A percentile compares a stretch with the other conserved stretches of the same genome.
Conservation (phyloP, 495 filamentous ascomycete genomes). For the Pyrenula aspistea region DNA sequence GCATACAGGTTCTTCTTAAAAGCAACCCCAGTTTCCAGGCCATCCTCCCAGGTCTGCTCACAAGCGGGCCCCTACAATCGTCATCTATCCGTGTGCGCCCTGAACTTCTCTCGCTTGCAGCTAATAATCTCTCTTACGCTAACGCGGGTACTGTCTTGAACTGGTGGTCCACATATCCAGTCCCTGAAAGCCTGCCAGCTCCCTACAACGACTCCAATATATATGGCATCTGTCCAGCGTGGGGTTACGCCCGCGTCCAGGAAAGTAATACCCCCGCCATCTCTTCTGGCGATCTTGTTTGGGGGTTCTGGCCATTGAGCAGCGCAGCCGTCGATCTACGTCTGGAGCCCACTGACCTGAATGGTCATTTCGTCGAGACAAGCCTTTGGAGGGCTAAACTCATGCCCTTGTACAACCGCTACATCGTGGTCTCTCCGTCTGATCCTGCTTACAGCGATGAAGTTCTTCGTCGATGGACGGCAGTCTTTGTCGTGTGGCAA, state of each 20-base stretch:
- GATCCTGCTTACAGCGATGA: conserved; percentile 2
- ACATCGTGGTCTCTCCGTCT: conserved; percentile 16
- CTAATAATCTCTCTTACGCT: conserved; percentile 46
- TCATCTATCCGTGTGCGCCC: conserved; percentile 27
- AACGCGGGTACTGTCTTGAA: conserved; percentile 26
- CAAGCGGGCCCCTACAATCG: not conserved
- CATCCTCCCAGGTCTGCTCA: not conserved
- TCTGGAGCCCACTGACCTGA: conserved; percentile 7
- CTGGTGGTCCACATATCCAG: conserved; percentile 37
- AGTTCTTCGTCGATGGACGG: conserved; percentile 22
- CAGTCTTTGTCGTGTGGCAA: conserved; percentile 29
- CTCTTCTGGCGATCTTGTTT: conserved; percentile 13
- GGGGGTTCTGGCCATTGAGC: conserved; percentile 25
- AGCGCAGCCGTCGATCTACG: conserved; percentile 14
- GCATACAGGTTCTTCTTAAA: not conserved
- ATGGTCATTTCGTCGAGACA: conserved; percentile 26
- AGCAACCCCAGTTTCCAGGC: not conserved
- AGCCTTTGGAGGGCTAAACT: conserved; percentile 28
- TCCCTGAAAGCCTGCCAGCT: conserved; percentile 25
- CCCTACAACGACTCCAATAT: conserved; percentile 34
- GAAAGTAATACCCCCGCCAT: conserved; percentile 28
- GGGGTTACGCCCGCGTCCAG: conserved; percentile 41
- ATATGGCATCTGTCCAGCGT: conserved; percentile 42
- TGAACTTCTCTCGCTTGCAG: conserved; percentile 31
- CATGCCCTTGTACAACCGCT: conserved; percentile 42